Conservation (phyloP, 2,329 filamentous ascomycete species). For the Tolypocladium ophioglossoides region DNA sequence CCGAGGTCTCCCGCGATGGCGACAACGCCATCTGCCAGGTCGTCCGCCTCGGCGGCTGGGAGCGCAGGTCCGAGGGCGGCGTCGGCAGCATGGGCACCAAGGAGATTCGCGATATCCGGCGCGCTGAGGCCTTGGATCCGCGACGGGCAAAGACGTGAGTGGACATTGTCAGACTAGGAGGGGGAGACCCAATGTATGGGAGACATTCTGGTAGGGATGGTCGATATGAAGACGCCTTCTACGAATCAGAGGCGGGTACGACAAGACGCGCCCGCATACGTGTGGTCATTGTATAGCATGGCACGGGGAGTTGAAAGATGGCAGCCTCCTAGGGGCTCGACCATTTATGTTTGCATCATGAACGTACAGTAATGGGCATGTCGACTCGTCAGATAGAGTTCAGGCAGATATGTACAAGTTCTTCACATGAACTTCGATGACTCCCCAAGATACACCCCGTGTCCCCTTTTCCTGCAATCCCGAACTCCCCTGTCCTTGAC, state of each 20-base stretch:
- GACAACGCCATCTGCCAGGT: conserved; percentile 63
- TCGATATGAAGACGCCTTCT: background rate
- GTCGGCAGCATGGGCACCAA: conserved; percentile 83
- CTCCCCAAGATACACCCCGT: background rate
- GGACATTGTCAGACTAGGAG: background rate
- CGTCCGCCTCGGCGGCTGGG: conserved; percentile 58
- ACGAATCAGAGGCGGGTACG: background rate
- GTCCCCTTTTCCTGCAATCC: background rate
- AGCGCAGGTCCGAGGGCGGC: conserved; percentile 70
- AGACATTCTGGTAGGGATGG: background rate
- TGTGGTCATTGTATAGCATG: background rate
- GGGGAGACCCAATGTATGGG: background rate
- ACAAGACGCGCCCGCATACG: background rate
- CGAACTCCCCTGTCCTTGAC: background rate
- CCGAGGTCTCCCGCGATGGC: conserved; percentile 61
- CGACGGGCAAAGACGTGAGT: conserved; percentile 51
- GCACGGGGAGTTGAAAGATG: background rate
- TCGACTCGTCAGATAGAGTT: background rate
- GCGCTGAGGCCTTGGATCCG: conserved; percentile 71
- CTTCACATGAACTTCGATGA: no score
- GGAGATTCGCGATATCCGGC: conserved; percentile 78
- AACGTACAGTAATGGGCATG: background rate
- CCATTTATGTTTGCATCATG: background rate
- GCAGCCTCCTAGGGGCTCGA: background rate
- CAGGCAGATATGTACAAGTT: background rate